Evolutionary conservation across 257 asterid genomes (phyloP).

Genomic region (Nicotiana sylvestris): DNA sequence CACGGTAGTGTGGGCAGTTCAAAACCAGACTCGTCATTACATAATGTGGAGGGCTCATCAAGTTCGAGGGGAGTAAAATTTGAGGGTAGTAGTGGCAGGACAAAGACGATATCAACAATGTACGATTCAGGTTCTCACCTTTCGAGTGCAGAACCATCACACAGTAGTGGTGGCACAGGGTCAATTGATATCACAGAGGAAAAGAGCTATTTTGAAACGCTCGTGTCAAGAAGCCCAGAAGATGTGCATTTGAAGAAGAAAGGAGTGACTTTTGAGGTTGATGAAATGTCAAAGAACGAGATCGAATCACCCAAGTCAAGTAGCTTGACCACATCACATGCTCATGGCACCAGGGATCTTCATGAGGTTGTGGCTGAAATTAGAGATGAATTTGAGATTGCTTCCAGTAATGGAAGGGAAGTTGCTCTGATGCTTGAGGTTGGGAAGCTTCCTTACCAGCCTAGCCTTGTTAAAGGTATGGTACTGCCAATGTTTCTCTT

Average conservation of each 20-base stretch:
- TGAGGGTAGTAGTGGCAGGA: slow-evolving; percentile 15
- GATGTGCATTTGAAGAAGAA: slow-evolving; percentile 61
- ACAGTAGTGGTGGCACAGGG: slow-evolving; percentile 23
- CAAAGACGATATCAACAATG: slow-evolving; percentile 8
- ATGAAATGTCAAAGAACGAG: slow-evolving; percentile 55
- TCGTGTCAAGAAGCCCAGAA: slow-evolving; percentile 51
- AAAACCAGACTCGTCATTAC: slow-evolving; percentile 24
- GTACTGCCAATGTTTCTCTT: background rate
- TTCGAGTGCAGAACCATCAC: slow-evolving; percentile 18
- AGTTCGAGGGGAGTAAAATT: slow-evolving; percentile 16
- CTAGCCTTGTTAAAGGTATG: slow-evolving; percentile 68
- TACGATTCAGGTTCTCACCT: slow-evolving; percentile 18
- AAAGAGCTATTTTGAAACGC: slow-evolving; percentile 49
- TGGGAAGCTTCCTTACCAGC: slow-evolving; percentile 89
- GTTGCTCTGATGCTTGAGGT: slow-evolving; percentile 92
- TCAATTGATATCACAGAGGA: slow-evolving; percentile 51
- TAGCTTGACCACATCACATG: slow-evolving; percentile 52
- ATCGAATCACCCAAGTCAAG: slow-evolving; percentile 65
- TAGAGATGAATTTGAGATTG: slow-evolving; percentile 81
- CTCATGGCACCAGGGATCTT: slow-evolving; percentile 75
- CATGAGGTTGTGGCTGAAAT: slow-evolving; percentile 88
- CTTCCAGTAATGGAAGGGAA: slow-evolving; percentile 80
- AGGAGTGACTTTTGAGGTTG: slow-evolving; percentile 89
- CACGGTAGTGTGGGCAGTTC: slow-evolving; percentile 10
- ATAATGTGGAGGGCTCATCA: slow-evolving; percentile 19